These are phyloP conservation scores for Coleophoma crateriformis DNA, from an alignment of 2,329 filamentous ascomycete genomes.

Conservation along the genomic window DNA sequence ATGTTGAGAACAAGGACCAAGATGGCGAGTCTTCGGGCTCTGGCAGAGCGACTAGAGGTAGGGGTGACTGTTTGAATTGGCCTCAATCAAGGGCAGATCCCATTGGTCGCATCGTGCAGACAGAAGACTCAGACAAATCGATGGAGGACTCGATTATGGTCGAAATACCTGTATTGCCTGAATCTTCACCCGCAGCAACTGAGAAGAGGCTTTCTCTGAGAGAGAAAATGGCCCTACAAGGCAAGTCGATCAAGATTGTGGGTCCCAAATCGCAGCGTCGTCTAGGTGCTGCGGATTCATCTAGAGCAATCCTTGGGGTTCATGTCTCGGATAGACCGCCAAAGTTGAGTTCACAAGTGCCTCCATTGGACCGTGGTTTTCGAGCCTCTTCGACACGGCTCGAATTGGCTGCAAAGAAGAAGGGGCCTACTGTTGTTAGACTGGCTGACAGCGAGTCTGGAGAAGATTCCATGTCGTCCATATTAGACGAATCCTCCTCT, in stretches of 20 bases:
- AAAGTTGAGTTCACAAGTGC: too few relatives aligned
- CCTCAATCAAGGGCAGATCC: constrained; percentile 3
- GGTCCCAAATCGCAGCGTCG: constrained; percentile 6
- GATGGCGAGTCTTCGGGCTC: background rate
- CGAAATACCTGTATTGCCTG: background rate
- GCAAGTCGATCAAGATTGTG: constrained; percentile 22
- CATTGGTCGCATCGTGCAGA: constrained; percentile 1
- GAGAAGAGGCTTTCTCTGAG: constrained; percentile 18
- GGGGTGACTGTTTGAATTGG: background rate
- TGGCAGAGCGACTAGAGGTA: background rate
- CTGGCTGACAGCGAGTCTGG: constrained; percentile 13
- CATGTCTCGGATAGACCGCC: too few relatives aligned
- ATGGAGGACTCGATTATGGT: background rate
- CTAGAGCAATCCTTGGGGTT: too few relatives aligned
- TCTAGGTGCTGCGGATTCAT: background rate
- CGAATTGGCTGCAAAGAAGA: constrained; percentile 3
- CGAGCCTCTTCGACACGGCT: too few relatives aligned
- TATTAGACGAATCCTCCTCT: constrained; percentile 9
- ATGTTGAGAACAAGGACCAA: too few relatives aligned
- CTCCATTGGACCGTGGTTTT: too few relatives aligned
- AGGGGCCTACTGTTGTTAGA: constrained; percentile 20
- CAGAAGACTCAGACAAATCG: background rate
- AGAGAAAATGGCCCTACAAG: constrained; percentile 23
- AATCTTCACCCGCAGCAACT: background rate
- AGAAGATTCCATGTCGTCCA: background rate